phyloP scores from a whole-genome alignment of 164 flowering plant genomes.

The Houttuynia cordata region DNA sequence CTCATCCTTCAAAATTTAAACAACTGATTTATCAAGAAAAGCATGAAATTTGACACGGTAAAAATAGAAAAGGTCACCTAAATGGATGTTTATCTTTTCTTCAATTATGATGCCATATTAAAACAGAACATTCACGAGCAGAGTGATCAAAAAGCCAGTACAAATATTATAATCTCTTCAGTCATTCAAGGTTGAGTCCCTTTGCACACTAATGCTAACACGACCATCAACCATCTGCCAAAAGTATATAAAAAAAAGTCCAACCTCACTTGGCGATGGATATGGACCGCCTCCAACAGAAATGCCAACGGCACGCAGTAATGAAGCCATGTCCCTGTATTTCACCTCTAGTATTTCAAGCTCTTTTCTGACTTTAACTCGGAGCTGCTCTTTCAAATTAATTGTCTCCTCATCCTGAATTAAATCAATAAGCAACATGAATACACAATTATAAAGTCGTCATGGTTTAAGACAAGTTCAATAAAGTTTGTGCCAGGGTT shows the following conservation, averaged over 20 bases:
- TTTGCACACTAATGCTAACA: not conserved
- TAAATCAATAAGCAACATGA: not conserved
- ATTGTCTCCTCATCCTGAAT: slow-evolving; percentile 66
- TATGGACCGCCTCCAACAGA: slow-evolving; percentile 32
- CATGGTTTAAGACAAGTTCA: too few relatives aligned
- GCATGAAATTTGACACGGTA: too few relatives aligned
- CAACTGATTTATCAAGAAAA: too few relatives aligned
- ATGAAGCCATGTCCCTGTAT: slow-evolving; percentile 59
- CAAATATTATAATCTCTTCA: too few relatives aligned
- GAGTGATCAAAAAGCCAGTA: too few relatives aligned
- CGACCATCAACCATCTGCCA: not conserved
- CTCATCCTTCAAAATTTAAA: too few relatives aligned
- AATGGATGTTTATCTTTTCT: too few relatives aligned
- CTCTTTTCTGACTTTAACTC: slow-evolving; percentile 44
- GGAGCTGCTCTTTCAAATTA: slow-evolving; percentile 65
- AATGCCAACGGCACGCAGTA: slow-evolving; percentile 68
- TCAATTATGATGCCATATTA: too few relatives aligned
- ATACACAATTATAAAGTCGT: not conserved
- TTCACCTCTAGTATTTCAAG: slow-evolving; percentile 40
- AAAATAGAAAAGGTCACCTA: too few relatives aligned
- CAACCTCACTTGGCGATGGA: slow-evolving; percentile 50
- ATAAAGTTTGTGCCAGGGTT: not conserved
- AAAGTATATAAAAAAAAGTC: slow-evolving; percentile 4
- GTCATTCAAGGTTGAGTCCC: not conserved
- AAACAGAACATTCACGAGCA: too few relatives aligned